phyloP scores from a whole-genome alignment of 2,329 filamentous ascomycete species.

The Zymoseptoria pseudotritici region DNA sequence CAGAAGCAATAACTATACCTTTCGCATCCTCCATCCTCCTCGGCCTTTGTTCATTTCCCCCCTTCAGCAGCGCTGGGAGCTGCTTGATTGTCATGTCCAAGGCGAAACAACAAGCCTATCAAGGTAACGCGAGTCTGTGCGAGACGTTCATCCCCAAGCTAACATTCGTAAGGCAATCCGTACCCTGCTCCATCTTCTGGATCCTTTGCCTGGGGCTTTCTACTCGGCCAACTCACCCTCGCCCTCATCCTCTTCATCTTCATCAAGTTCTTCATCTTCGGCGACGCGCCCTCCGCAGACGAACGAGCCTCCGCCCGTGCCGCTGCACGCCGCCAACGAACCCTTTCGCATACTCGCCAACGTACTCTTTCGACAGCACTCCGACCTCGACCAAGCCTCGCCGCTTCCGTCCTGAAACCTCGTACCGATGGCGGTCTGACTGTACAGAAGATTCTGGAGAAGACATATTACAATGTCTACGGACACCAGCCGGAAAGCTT shows the following conservation, averaged over 20 bases:
- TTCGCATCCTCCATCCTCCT: background rate
- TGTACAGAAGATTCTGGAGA: conserved; percentile 87
- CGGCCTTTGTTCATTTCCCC: background rate
- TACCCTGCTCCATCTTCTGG: conserved; percentile 17
- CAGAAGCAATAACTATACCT: background rate
- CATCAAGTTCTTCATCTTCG: conserved; percentile 31
- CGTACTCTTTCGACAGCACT: conserved; percentile 29
- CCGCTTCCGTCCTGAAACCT: conserved; percentile 22
- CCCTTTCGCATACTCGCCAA: conserved; percentile 57
- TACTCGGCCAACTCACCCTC: conserved; percentile 1
- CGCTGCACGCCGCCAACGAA: conserved; percentile 64
- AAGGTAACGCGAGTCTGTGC: conserved; percentile 11
- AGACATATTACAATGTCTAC: conserved; percentile 95
- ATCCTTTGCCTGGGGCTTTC: conserved; percentile 60
- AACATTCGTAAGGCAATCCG: conserved; percentile 17
- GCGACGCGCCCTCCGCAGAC: conserved; percentile 79
- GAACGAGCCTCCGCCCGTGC: conserved; percentile 69
- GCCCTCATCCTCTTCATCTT: background rate
- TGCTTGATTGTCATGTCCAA: conserved; percentile 24
- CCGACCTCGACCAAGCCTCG: conserved; percentile 25
- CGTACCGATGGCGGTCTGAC: conserved; percentile 49
- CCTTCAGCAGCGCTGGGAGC: background rate
- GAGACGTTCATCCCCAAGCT: background rate
- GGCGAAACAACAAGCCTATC: conserved; percentile 28
- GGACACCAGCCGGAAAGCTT: conserved; percentile 93